Evolutionary conservation across 495 filamentous ascomycete genomes (phyloP).

Genomic region (Hypoxylon intermedium): DNA sequence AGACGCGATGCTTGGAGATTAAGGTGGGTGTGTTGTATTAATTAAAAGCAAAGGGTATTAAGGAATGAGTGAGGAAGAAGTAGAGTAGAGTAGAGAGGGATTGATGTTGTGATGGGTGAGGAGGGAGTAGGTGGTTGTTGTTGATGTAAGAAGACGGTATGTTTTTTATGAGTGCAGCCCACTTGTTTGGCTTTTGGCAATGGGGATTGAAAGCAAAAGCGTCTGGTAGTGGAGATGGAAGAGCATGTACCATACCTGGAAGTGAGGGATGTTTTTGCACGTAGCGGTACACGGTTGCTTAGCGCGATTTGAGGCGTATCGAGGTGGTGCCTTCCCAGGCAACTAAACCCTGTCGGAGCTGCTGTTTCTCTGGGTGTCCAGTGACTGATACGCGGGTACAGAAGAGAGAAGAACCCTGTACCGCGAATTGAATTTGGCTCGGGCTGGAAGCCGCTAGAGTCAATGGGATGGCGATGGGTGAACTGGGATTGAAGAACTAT

Average conservation of each 20-base stretch:
- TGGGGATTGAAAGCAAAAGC: slow-evolving; percentile 21
- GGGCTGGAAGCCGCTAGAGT: not conserved
- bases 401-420: not conserved
- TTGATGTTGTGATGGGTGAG: slow-evolving; percentile 23
- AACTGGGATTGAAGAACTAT: slow-evolving; percentile 28
- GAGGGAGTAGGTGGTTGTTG: slow-evolving; percentile 23
- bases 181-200: slow-evolving; percentile 42
- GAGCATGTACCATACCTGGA: slow-evolving; percentile 24
- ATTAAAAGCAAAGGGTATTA: slow-evolving; percentile 29
- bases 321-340: slow-evolving; percentile 1
- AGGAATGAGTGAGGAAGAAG: slow-evolving; percentile 45
- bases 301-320: slow-evolving; percentile 20
- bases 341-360: slow-evolving; percentile 2
- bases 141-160: slow-evolving; percentile 35
- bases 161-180: slow-evolving; percentile 39
- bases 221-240: slow-evolving; percentile 13
- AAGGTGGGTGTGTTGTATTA: slow-evolving; percentile 28
- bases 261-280: slow-evolving; percentile 28
- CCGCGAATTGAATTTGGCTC: slow-evolving; percentile 13
- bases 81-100: slow-evolving; percentile 39
- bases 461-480: slow-evolving; percentile 4
- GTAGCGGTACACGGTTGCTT: slow-evolving; percentile 24
- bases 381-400: not conserved
- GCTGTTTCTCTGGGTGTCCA: slow-evolving; percentile 1
- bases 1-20: slow-evolving; percentile 27